Evolutionary conservation across 116 monocot genomes (phyloP).

Genomic region (Zostera marina): DNA sequence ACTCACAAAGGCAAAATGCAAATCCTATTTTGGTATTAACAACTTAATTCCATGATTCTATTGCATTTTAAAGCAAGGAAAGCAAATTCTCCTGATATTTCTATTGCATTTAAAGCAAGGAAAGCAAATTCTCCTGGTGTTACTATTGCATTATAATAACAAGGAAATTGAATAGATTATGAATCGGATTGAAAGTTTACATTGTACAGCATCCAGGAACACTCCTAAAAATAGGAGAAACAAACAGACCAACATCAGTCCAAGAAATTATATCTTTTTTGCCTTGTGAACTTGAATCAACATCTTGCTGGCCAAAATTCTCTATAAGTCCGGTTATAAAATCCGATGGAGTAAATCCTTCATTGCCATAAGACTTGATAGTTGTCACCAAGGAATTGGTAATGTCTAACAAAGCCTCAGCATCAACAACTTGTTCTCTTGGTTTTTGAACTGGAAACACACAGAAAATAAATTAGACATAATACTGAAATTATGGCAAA

Average conservation of each 20-base stretch:
- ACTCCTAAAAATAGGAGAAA: conserved; percentile 29
- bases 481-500: neutral
- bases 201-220: conserved; percentile 51
- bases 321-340: conserved; percentile 32
- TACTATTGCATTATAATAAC: neutral
- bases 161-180: neutral
- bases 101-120: too few relatives aligned
- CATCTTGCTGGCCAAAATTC: conserved; percentile 30
- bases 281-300: conserved; percentile 7
- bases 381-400: conserved; percentile 40
- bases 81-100: too few relatives aligned
- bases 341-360: conserved; percentile 46
- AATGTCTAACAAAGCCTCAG: conserved; percentile 51
- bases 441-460: conserved; percentile 44
- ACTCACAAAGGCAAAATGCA: too few relatives aligned
- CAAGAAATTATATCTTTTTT: conserved; percentile 11
- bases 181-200: conserved; percentile 10
- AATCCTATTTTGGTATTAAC: too few relatives aligned
- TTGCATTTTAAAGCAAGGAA: neutral
- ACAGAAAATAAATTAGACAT: neutral
- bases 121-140: too few relatives aligned
- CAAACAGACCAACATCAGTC: conserved; percentile 30
- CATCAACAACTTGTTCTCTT: conserved; percentile 67
- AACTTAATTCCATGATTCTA: too few relatives aligned
- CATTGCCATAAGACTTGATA: conserved; percentile 27